A percentile compares a stretch with the other conserved stretches of the same genome.
Evolutionary conservation across 2,329 filamentous ascomycete genomes (phyloP).

Genomic region (Calonectria crousiana): DNA sequence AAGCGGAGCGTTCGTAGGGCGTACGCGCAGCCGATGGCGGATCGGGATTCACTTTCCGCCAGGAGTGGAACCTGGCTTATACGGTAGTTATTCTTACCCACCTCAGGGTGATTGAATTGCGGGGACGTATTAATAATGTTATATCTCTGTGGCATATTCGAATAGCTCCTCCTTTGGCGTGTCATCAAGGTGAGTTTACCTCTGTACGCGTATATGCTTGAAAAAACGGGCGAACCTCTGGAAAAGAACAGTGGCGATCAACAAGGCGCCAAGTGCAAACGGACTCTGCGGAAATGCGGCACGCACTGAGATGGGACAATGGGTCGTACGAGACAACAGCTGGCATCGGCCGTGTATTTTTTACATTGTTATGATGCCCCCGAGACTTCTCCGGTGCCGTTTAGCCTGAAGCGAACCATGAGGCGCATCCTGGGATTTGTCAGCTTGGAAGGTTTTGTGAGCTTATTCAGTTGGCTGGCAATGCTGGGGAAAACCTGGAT

Average conservation of each 20-base stretch:
- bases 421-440: background rate
- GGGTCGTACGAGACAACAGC: background rate
- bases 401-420: background rate
- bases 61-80: background rate
- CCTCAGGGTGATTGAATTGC: background rate
- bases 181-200: too few relatives aligned
- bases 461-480: background rate
- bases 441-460: background rate
- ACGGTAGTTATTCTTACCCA: background rate
- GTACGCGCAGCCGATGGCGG: background rate
- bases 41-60: constrained; percentile 5
- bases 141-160: background rate
- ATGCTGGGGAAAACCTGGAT: background rate
- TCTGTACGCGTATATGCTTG: too few relatives aligned
- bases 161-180: background rate
- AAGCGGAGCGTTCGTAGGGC: background rate
- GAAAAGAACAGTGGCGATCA: background rate
- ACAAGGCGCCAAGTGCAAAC: background rate
- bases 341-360: background rate
- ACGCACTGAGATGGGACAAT: background rate
- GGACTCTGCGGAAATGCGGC: background rate
- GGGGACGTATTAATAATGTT: background rate
- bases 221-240: background rate
- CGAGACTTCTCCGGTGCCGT: background rate
- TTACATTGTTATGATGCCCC: background rate